phyloP scores from a whole-genome alignment of 495 filamentous ascomycete genomes.

The Sordaria brevicollis region DNA sequence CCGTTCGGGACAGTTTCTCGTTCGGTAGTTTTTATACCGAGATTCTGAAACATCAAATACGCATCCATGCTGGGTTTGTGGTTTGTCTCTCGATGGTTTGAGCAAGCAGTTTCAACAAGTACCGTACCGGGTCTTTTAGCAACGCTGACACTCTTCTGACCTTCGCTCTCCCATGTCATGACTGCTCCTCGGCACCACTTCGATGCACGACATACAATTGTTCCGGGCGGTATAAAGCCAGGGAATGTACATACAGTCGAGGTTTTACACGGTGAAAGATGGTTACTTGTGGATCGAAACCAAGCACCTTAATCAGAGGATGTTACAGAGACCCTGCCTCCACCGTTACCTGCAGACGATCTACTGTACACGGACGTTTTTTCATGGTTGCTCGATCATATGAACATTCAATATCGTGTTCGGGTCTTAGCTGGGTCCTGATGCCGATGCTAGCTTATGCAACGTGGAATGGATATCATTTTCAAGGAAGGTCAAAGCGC shows the following conservation, averaged over 20 bases:
- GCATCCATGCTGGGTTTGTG: not conserved
- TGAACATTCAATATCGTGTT: not conserved
- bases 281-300: not conserved
- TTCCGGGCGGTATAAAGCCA: not conserved
- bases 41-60: not conserved
- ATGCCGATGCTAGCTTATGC: not conserved
- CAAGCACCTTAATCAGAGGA: not conserved
- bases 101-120: not conserved
- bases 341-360: not conserved
- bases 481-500: not conserved
- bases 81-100: not conserved
- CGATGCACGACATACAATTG: not conserved
- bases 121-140: not conserved
- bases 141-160: not conserved
- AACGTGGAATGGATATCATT: not conserved
- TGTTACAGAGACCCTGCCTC: not conserved
- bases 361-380: not conserved
- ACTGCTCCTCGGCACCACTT: not conserved
- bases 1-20: not conserved
- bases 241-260: not conserved
- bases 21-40: not conserved
- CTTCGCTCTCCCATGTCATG: not conserved
- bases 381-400: not conserved
- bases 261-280: not conserved
- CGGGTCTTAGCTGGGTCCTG: not conserved